These are phyloP conservation scores for Aspergillus quadrilineatus DNA, from an alignment of 2,329 filamentous ascomycete genomes.

Conservation along the genomic window DNA sequence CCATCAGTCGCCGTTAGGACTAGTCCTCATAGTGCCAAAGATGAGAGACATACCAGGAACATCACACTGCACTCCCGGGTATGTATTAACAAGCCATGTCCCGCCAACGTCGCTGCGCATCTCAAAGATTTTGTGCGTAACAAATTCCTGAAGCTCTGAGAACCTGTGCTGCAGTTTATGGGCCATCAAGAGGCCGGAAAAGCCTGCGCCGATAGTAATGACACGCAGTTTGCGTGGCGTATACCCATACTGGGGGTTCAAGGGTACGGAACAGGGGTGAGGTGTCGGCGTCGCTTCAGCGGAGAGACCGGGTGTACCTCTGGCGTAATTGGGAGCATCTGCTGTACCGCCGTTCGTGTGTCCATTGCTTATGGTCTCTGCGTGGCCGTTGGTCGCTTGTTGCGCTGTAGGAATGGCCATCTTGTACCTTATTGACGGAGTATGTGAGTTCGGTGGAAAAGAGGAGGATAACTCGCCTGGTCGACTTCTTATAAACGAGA, in stretches of 20 bases:
- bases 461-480: too few relatives aligned
- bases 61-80: slow-evolving; percentile 29
- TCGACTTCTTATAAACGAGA: too few relatives aligned
- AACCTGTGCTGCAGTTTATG: slow-evolving; percentile 42
- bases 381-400: not conserved
- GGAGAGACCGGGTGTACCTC: not conserved
- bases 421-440: not conserved
- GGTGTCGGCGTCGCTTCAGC: not conserved
- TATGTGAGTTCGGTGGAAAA: too few relatives aligned
- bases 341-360: not conserved
- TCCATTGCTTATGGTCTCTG: too few relatives aligned
- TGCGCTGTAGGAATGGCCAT: slow-evolving; percentile 6
- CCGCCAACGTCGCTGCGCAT: slow-evolving; percentile 30
- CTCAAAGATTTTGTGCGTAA: slow-evolving; percentile 46
- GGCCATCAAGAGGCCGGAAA: slow-evolving; percentile 40
- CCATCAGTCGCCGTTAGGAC: too few relatives aligned
- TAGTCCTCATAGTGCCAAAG: not conserved
- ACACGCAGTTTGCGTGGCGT: slow-evolving; percentile 22
- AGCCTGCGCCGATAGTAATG: slow-evolving; percentile 23
- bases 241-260: slow-evolving; percentile 23
- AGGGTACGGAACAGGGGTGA: slow-evolving; percentile 10
- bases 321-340: not conserved
- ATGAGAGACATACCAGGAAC: slow-evolving; percentile 14
- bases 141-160: slow-evolving; percentile 30
- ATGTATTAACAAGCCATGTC: slow-evolving; percentile 24